These are phyloP conservation scores for Exophiala aquamarina DNA, from an alignment of 2,329 filamentous ascomycete species.

Conservation along the genomic window DNA sequence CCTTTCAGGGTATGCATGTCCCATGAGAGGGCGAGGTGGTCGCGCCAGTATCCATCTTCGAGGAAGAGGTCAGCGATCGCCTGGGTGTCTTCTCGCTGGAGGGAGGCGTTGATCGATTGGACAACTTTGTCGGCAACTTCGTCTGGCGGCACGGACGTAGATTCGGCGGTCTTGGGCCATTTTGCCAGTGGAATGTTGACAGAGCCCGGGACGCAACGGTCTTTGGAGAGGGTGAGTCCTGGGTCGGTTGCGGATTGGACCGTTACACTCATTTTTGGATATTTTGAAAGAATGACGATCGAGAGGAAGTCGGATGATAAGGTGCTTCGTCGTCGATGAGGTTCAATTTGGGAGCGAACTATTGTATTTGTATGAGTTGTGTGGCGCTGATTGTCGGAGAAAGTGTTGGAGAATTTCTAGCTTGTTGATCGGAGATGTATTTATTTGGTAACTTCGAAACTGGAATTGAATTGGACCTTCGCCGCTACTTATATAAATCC, in stretches of 20 bases:
- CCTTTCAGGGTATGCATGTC: constrained; percentile 56
- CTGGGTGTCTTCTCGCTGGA: constrained; percentile 36
- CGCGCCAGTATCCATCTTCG: constrained; percentile 57
- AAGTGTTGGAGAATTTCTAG: too few species aligned
- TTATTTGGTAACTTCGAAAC: too few species aligned
- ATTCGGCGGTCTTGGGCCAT: constrained; percentile 42
- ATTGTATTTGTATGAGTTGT: too few species aligned
- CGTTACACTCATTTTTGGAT: constrained; percentile 28
- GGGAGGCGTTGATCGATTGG: constrained; percentile 39
- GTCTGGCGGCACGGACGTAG: constrained; percentile 37
- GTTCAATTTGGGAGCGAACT: too few species aligned
- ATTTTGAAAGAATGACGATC: too few species aligned
- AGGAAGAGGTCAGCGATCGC: constrained; percentile 47
- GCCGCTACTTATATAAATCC: too few species aligned
- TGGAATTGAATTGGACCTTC: too few species aligned
- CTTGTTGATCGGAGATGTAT: too few species aligned
- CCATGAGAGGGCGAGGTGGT: constrained; percentile 59
- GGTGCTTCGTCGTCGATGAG: too few species aligned
- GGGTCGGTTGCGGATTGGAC: constrained; percentile 37
- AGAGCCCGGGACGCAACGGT: constrained; percentile 54
- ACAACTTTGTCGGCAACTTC: constrained; percentile 39
- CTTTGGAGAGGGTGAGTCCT: constrained; percentile 41
- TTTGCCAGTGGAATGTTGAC: constrained; percentile 49
- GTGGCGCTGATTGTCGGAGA: too few species aligned
- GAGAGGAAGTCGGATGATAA: too few species aligned